Conservation (phyloP, 352 stramenopile species). For the Phytophthora fragariae region DNA sequence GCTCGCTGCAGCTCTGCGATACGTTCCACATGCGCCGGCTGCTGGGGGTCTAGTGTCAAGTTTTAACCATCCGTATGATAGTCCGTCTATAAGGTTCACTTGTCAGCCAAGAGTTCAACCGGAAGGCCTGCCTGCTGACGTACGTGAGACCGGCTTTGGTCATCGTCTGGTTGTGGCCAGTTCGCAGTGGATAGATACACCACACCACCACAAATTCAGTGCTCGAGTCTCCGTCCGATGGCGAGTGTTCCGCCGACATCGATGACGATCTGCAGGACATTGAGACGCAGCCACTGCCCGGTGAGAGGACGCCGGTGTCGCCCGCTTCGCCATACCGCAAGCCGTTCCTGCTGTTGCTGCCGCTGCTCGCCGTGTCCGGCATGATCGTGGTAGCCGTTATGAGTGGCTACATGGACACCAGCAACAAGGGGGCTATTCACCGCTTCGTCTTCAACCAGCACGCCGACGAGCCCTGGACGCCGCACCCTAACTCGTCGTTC, state of each 20-base stretch:
- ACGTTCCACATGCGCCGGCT: slow-evolving; percentile 27
- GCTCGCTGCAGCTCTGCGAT: slow-evolving; percentile 29
- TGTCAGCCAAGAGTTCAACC: not conserved
- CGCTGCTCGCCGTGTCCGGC: slow-evolving; percentile 20
- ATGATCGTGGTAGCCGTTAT: slow-evolving; percentile 25
- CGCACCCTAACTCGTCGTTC: slow-evolving; percentile 20
- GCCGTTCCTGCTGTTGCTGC: slow-evolving; percentile 15
- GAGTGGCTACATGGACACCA: slow-evolving; percentile 28
- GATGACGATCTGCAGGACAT: slow-evolving; percentile 22
- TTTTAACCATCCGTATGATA: not conserved
- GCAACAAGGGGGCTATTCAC: slow-evolving; percentile 9
- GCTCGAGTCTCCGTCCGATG: slow-evolving; percentile 7
- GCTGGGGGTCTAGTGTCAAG: slow-evolving; percentile 9
- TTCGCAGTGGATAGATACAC: no score
- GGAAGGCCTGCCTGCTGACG: not conserved
- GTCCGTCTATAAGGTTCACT: not conserved
- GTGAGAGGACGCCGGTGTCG: not conserved
- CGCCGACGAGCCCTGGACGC: slow-evolving; percentile 5
- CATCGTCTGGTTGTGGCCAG: slow-evolving; percentile 25
- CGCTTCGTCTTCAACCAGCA: slow-evolving; percentile 22
- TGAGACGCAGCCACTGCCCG: slow-evolving; percentile 24
- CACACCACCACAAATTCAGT: not conserved
- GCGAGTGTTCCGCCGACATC: slow-evolving; percentile 20
- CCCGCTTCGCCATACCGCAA: slow-evolving; percentile 17
- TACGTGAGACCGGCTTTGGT: slow-evolving; percentile 16